Evolutionary conservation across 108 stramenopile genomes (phyloP).

Genomic region (Pseudonitzschia multiseries): DNA sequence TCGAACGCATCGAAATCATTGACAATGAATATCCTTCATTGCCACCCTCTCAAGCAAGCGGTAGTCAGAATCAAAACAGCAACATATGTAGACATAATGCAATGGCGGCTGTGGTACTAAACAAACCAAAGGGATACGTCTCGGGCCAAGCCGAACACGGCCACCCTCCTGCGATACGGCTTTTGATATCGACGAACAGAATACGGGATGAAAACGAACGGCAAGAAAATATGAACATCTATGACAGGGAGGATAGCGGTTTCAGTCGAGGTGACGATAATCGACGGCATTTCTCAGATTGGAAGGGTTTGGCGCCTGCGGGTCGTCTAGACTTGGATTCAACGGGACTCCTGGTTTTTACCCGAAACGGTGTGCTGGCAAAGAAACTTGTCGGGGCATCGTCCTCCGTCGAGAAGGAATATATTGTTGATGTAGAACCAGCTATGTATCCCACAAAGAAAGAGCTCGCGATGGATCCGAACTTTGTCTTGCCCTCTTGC

Average conservation of each 20-base stretch:
- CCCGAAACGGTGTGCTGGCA: slow-evolving; percentile 61
- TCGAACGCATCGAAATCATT: slow-evolving; percentile 14
- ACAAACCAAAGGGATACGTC: slow-evolving; percentile 84
- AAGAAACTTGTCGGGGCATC: slow-evolving; percentile 55
- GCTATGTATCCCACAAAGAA: slow-evolving; percentile 34
- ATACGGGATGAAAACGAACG: slow-evolving; percentile 6
- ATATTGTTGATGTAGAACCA: slow-evolving; percentile 59
- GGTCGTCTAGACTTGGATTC: slow-evolving; percentile 76
- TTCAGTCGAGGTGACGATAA: too few species aligned
- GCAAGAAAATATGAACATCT: neutral
- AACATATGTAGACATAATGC: neutral
- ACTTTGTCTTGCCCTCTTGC: slow-evolving; percentile 16
- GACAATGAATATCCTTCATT: neutral
- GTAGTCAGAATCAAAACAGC: slow-evolving; percentile 12
- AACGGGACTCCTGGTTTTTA: slow-evolving; percentile 75
- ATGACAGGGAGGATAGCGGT: neutral
- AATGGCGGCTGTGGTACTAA: slow-evolving; percentile 57
- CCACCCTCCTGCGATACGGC: slow-evolving; percentile 55
- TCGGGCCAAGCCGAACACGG: slow-evolving; percentile 68
- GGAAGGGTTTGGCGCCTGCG: slow-evolving; percentile 61
- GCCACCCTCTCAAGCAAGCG: too few species aligned
- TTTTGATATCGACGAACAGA: slow-evolving; percentile 45
- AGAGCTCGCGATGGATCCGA: slow-evolving; percentile 48
- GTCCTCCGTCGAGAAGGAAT: slow-evolving; percentile 73
- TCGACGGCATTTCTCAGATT: slow-evolving; percentile 1